Evolutionary conservation across 768 basidiomycete species (phyloP).

Genomic region (Phaeolepiota aurea): DNA sequence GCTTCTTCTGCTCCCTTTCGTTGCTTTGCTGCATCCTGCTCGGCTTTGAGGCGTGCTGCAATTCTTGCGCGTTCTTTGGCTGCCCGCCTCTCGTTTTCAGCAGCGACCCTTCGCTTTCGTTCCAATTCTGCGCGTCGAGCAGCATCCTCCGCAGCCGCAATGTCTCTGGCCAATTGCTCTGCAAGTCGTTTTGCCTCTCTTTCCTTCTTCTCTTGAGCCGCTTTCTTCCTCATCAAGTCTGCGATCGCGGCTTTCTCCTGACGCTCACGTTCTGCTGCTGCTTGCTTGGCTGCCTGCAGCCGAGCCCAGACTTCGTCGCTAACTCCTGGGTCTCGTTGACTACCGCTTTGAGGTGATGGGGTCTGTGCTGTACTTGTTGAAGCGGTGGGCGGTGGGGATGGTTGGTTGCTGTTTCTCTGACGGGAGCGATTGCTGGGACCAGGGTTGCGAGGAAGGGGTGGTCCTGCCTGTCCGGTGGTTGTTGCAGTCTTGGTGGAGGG

Average conservation of each 20-base stretch:
- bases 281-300: constrained; percentile 31
- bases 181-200: constrained; percentile 11
- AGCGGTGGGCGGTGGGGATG: constrained; percentile 5
- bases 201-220: too few relatives aligned
- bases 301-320: constrained; percentile 42
- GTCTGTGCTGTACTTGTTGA: constrained; percentile 4
- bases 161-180: constrained; percentile 11
- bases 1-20: constrained; percentile 28
- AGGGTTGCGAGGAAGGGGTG: too few relatives aligned
- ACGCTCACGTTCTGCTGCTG: constrained; percentile 18
- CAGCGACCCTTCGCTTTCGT: constrained; percentile 18
- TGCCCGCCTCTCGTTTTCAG: constrained; percentile 11
- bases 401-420: constrained; percentile 7
- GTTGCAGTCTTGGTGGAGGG: neutral
- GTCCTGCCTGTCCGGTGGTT: neutral
- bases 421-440: too few relatives aligned
- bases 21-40: constrained; percentile 14
- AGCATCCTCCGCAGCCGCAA: constrained; percentile 17
- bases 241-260: constrained; percentile 13
- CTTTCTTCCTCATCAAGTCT: too few relatives aligned
- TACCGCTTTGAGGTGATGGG: constrained; percentile 2
- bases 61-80: constrained; percentile 10
- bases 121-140: constrained; percentile 18
- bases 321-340: constrained; percentile 41
- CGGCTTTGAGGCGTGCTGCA: constrained; percentile 8